Evolutionary conservation across 805 yeast species (phyloP), one percentile per base, ranked within the genome.

Genomic region (Ogataea methylovora): DNA sequence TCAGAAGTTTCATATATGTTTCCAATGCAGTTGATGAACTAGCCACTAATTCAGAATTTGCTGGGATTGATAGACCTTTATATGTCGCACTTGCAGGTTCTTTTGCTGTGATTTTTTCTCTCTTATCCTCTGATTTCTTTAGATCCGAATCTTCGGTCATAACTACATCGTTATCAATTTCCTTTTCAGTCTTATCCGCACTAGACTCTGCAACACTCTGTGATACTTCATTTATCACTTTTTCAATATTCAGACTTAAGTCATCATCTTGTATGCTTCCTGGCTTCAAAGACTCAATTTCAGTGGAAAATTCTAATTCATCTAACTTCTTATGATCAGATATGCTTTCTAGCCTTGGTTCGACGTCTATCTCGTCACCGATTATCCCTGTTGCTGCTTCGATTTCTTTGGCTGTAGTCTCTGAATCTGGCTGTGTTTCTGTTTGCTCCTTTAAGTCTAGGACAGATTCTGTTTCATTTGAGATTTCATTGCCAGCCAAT

Each of bases 1-100:
- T 27, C 7, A 15, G 26, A 21, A 22, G 5, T 12, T 32, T 32
- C n/a, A 17, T 32, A 27, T 44, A 44, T 16, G 29, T 33, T 13
- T 37, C 36, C 19, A 38, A 23, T 8, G 46, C 46, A 12, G 24
- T 13, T 11, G 30, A 16, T 15, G 25, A 21, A 14, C 15, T 10
- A 16, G 48, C 54, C 37, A 58, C 45, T 7, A 60, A 40, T 27
- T 55, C 63, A 19, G 63, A 58, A 29, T 52, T 52, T 2, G 53
- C 44, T 4, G 65, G 65, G n/a, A 60, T 44, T 3, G 52, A 41
- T 3, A 56, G n/a, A 11, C 61, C 61, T 26, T 54, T 53, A 33
- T 52, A 53, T 8, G 39, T 39, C 12, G 15, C 4, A 10, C 13
- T 17, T 4, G 9, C 12, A 14, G 20, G 22, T n/a, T 29, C 31